Evolutionary conservation across 495 filamentous ascomycete species (phyloP).

Genomic region (Xylaria castorea): DNA sequence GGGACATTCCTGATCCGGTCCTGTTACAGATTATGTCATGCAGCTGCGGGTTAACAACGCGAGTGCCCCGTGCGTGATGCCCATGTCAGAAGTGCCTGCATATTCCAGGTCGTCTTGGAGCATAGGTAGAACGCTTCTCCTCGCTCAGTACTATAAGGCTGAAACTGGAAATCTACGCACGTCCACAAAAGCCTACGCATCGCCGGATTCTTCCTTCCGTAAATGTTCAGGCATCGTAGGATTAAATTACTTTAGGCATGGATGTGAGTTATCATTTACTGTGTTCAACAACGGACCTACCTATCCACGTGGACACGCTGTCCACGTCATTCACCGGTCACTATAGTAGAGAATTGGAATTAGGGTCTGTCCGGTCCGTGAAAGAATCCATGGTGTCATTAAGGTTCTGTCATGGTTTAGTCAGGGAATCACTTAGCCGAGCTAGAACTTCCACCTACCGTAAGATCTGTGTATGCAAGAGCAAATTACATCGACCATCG

Average conservation of each 20-base stretch:
- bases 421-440: slow-evolving; percentile 3
- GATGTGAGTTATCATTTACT: slow-evolving; percentile 29
- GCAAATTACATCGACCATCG: neutral
- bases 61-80: slow-evolving; percentile 24
- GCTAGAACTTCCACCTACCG: neutral
- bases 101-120: slow-evolving; percentile 21
- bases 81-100: slow-evolving; percentile 31
- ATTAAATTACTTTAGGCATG: slow-evolving; percentile 23
- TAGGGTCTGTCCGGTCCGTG: neutral
- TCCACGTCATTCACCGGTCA: slow-evolving; percentile 23
- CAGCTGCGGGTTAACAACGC: slow-evolving; percentile 24
- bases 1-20: slow-evolving; percentile 16
- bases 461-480: slow-evolving; percentile 1
- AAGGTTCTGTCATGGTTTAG: neutral
- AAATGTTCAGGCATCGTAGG: slow-evolving; percentile 1
- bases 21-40: slow-evolving; percentile 27
- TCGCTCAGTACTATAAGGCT: slow-evolving; percentile 22
- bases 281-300: neutral
- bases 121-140: slow-evolving; percentile 3
- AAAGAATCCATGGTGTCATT: neutral
- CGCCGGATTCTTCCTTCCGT: neutral
- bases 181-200: neutral
- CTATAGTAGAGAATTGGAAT: neutral
- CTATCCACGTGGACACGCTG: slow-evolving; percentile 20
- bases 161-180: slow-evolving; percentile 8